phyloP scores from a whole-genome alignment of 2,329 filamentous ascomycete genomes.

The Madurella mycetomatis region DNA sequence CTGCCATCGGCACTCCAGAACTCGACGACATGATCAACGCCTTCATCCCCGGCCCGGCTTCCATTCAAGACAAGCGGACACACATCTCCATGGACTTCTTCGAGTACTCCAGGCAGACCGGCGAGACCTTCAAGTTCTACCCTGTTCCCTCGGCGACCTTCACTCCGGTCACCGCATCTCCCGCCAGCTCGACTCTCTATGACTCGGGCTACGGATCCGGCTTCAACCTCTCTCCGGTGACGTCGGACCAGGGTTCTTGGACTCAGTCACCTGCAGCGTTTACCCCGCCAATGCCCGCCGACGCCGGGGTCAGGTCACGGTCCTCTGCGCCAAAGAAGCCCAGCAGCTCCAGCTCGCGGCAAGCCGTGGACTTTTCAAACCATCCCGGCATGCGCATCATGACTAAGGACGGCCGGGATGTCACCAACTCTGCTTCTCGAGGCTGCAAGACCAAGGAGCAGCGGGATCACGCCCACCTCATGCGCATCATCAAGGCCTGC shows the following conservation, averaged over 20 bases:
- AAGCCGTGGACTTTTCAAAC: conserved; percentile 45
- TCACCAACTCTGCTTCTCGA: conserved; percentile 58
- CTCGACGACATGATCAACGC: conserved; percentile 56
- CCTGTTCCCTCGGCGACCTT: conserved; percentile 41
- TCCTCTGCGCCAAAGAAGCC: conserved; percentile 25
- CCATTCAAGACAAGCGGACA: conserved; percentile 56
- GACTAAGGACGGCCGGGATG: conserved; percentile 58
- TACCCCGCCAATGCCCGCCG: conserved; percentile 30
- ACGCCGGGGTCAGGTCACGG: conserved; percentile 23
- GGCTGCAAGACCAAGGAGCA: conserved; percentile 65
- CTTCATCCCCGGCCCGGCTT: conserved; percentile 50
- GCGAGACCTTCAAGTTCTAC: conserved; percentile 59
- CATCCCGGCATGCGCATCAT: conserved; percentile 64
- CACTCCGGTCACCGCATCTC: conserved; percentile 40
- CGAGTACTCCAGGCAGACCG: conserved; percentile 48
- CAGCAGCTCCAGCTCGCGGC: conserved; percentile 29
- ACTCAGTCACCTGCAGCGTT: conserved; percentile 32
- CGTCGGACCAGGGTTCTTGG: conserved; percentile 46
- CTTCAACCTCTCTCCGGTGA: conserved; percentile 47
- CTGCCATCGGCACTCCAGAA: conserved; percentile 59
- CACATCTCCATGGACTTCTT: conserved; percentile 57
- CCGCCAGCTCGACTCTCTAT: conserved; percentile 39
- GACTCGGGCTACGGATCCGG: conserved; percentile 45
- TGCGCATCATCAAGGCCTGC: conserved; percentile 65
- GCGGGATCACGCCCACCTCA: conserved; percentile 61